Base-by-base conservation (phyloP, 1,139 yeast species). In the Taphrina communis region DNA sequence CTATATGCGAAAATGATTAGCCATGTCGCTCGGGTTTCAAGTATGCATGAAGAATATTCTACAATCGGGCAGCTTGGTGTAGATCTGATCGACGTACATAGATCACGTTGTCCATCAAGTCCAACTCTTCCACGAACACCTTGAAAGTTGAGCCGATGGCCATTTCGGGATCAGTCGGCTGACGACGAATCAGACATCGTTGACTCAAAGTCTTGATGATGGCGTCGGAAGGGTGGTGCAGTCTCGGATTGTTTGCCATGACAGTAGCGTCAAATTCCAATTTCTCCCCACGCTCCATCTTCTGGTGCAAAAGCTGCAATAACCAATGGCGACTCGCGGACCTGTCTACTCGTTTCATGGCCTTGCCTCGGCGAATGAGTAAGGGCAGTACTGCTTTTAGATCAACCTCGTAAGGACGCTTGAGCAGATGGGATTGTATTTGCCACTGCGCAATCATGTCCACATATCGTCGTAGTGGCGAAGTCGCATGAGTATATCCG, bases 401-500 rank as follows among this genome's bases (percentile, higher is more conserved):
- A 17, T 58, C 62, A 19, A 58, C 41, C 53, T 42, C 63, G 8
- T 69, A 58, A 12, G 62, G 53, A 8, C 31, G 50, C 44, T 35
- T 46, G 31, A 42, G 66, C n/a, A 85, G 70, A 71, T 74, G 77
- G 1, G 83, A 77, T 70, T 86, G 88, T 2, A 87, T 69, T 73
- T 87, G 90, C 85, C 94, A 85, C 75, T 92, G 97, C 73, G 88
- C 87, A 6, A 92, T 76, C 74, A 92, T 79, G 77, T 94, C 99
- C n/a, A 88, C 87, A 74, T 85, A 89, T 73, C 99, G 81, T 77
- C 99, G 82, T 72, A 94, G 81, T 1, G 99, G 99, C 0, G 97
- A 92, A 0, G 99, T 92, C 1, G 90, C 87, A 51, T 91, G 90
- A 7, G 89, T 82, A 75, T 94, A 92, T 14, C 80, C 77, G 0